Evolutionary conservation across 1,139 yeast genomes (phyloP).

Genomic region (Trichomonascaceae sp.): DNA sequence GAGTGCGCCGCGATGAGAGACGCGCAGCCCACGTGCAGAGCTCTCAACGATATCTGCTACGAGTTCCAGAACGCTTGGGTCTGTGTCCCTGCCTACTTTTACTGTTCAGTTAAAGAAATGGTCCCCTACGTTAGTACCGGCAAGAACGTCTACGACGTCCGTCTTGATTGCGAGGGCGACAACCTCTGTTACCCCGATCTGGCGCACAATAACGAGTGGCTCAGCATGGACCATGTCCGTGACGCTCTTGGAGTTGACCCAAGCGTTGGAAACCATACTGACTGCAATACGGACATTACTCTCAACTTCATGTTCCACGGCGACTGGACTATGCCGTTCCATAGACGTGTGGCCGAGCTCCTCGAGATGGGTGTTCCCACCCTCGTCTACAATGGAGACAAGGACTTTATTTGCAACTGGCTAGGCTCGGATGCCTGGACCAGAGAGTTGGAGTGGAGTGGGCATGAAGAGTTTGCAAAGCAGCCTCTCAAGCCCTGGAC

Average conservation of each 20-base stretch:
- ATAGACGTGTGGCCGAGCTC: constrained; percentile 43
- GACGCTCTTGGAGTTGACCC: constrained; percentile 41
- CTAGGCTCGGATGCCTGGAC: constrained; percentile 77
- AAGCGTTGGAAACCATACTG: constrained; percentile 34
- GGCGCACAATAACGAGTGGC: constrained; percentile 40
- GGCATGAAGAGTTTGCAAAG: constrained; percentile 17
- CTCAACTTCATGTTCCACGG: constrained; percentile 42
- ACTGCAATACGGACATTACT: constrained; percentile 46
- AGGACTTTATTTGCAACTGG: constrained; percentile 86
- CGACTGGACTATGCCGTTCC: constrained; percentile 55
- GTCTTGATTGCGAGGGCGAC: constrained; percentile 39
- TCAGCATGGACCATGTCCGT: constrained; percentile 48
- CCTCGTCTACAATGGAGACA: constrained; percentile 79
- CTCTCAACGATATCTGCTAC: constrained; percentile 41
- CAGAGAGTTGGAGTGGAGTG: constrained; percentile 47
- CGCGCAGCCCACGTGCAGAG: constrained; percentile 44
- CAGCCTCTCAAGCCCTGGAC: constrained; percentile 27
- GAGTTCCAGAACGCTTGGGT: constrained; percentile 33
- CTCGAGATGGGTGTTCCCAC: constrained; percentile 55
- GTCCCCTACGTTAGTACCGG: constrained; percentile 47
- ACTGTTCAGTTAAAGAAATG: constrained; percentile 50
- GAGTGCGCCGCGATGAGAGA: constrained; percentile 43
- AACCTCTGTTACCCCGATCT: constrained; percentile 49
- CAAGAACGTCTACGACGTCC: constrained; percentile 55
- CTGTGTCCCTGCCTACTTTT: constrained; percentile 54